Base-by-base conservation (phyloP, 768 basidiomycete species). In the Auricularia sp. region DNA sequence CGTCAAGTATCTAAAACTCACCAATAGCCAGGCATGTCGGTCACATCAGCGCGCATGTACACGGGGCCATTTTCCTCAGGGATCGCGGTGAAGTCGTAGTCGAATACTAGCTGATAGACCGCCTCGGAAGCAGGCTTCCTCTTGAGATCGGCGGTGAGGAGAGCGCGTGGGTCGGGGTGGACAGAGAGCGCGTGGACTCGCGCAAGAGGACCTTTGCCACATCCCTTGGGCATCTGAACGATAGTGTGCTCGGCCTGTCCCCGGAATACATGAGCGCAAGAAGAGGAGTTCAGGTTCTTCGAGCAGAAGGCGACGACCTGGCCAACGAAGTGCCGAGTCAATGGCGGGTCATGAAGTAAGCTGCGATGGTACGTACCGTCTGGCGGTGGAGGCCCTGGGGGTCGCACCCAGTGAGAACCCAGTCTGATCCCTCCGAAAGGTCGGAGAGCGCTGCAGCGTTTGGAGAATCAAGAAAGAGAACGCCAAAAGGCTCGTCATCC, bases 251-350 rank as follows among this genome's bases (percentile, higher is more conserved):
- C 64, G 35, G 64, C 64, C 34, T 37, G 11, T 4, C 64, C 64
- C 29, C 29, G 13, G 54, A 65, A 61, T 5, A 65, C 64, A n/a
- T 65, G 64, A 13, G n/a, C 29, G 54, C 64, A 65, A 16, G 24
- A 18, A 8, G 64, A 58, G 7, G 18, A n/a, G 37, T 18, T 37
- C 6, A 6, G 47, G 47, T 18, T 18, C 54, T 65, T 62, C 24
- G 54, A 39, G 42, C 64, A 65, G 54, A 51, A 65, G 21, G 64
- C 64, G n/a, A 62, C n/a, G 34, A 65, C 64, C 64, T 65, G 59
- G 29, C 29, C 44, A 10, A 45, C 47, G 18, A 18, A 8, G 11
- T 5, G 11, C 21, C 6, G 6, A 6, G 21, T 51, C 21, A 51
- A 6, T 21, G 18, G 11, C 47, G 21, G 18, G 14, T 18, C 47